Evolutionary conservation across 257 asterid genomes (phyloP).

Genomic region (Eustoma russellianum): DNA sequence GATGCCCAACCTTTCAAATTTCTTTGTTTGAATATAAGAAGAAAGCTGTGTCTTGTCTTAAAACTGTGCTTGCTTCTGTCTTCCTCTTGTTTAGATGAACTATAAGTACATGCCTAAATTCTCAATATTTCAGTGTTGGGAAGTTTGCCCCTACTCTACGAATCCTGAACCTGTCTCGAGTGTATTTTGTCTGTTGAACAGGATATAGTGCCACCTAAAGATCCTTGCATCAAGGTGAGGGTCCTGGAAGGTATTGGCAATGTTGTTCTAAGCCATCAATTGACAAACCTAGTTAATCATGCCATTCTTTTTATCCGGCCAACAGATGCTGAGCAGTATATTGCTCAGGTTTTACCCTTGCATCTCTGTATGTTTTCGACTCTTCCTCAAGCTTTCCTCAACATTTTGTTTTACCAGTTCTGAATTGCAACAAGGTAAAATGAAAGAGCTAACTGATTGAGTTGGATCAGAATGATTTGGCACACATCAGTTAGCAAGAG

Average conservation of each 20-base stretch:
- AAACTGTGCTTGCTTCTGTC: too few relatives aligned
- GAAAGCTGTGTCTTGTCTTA: too few relatives aligned
- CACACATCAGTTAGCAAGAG: too few relatives aligned
- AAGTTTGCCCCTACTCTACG: too few relatives aligned
- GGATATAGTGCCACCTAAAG: slow-evolving; percentile 97
- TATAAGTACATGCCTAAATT: too few relatives aligned
- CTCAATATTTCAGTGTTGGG: too few relatives aligned
- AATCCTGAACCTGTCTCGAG: too few relatives aligned
- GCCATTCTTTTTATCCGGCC: slow-evolving; percentile 84
- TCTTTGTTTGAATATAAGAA: too few relatives aligned
- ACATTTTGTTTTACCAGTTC: slow-evolving; percentile 3
- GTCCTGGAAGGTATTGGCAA: slow-evolving; percentile 83
- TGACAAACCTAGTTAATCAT: slow-evolving; percentile 63
- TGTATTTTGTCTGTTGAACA: slow-evolving; percentile 16
- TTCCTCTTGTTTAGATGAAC: too few relatives aligned
- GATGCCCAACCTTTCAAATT: too few relatives aligned
- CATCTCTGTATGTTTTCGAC: background rate
- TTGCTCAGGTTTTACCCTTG: slow-evolving; percentile 37
- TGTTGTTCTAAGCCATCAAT: slow-evolving; percentile 65
- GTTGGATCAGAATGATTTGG: too few relatives aligned
- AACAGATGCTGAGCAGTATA: slow-evolving; percentile 87
- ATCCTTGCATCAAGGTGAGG: slow-evolving; percentile 89
- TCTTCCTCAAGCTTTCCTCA: slow-evolving; percentile 1
- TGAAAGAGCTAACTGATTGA: slow-evolving; percentile 84
- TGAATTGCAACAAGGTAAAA: slow-evolving; percentile 48